A percentile compares a stretch with the other conserved stretches of the same genome.
Evolutionary conservation across 371 early-diverging fungal species (phyloP).

Genomic region (Catenaria anguillulae): DNA sequence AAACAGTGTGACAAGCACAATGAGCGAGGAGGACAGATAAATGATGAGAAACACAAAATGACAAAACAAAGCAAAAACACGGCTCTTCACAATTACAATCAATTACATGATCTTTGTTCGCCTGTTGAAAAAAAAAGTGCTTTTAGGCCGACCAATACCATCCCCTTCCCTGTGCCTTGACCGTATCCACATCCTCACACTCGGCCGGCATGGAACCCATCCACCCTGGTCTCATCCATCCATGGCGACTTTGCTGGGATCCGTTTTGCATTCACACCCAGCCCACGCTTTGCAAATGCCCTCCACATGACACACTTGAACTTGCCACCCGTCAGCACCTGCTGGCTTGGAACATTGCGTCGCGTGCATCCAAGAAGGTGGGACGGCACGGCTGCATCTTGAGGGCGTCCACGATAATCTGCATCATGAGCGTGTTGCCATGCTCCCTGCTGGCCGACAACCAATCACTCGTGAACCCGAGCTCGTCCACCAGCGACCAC

Average conservation of each 20-base stretch:
- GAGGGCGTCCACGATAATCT: slow-evolving; percentile 68
- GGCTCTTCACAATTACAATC: no score
- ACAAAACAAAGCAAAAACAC: no score
- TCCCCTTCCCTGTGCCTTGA: no score
- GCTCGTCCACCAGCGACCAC: slow-evolving; percentile 56
- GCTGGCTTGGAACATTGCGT: slow-evolving; percentile 78
- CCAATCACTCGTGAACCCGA: slow-evolving; percentile 36
- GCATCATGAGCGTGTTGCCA: slow-evolving; percentile 69
- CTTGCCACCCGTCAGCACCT: slow-evolving; percentile 53
- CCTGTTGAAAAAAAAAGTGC: no score
- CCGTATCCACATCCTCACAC: slow-evolving; percentile 29
- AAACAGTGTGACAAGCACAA: no score
- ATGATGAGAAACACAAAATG: no score
- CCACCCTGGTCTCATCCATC: slow-evolving; percentile 41
- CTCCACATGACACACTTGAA: slow-evolving; percentile 74
- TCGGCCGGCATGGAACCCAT: slow-evolving; percentile 42
- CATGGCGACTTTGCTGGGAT: slow-evolving; percentile 46
- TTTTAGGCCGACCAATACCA: no score
- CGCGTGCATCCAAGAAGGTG: slow-evolving; percentile 74
- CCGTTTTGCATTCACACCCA: slow-evolving; percentile 37
- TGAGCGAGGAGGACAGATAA: no score
- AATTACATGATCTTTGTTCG: no score
- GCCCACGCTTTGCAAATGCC: slow-evolving; percentile 41
- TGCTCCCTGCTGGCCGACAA: slow-evolving; percentile 22
- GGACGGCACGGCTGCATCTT: slow-evolving; percentile 89